Percentiles rank a stretch among this genome's conserved stretches.
These are phyloP conservation scores for Lachnellula arida DNA, from an alignment of 2,329 filamentous ascomycete species.

Conservation along the genomic window DNA sequence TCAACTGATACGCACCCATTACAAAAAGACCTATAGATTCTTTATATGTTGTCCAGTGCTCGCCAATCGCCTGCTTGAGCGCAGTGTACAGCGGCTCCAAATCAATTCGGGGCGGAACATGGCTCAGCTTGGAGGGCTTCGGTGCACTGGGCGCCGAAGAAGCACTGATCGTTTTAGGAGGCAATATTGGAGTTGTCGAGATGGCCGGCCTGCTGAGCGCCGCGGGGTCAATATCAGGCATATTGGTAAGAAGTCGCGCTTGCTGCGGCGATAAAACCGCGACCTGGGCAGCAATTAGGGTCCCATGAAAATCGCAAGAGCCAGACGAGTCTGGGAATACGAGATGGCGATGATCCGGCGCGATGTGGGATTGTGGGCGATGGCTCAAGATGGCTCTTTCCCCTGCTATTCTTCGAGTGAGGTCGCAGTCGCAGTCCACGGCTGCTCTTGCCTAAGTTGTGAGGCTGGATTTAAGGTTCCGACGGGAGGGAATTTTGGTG, in stretches of 20 bases:
- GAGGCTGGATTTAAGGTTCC: background rate
- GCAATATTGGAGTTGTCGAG: constrained; percentile 54
- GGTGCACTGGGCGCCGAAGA: constrained; percentile 41
- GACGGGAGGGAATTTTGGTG: background rate
- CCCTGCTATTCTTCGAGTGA: background rate
- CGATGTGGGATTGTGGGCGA: constrained; percentile 15
- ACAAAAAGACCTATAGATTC: constrained; percentile 59
- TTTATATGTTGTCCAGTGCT: constrained; percentile 62
- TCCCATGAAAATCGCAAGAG: constrained; percentile 25
- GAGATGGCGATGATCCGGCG: constrained; percentile 21
- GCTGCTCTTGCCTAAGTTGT: constrained; percentile 2
- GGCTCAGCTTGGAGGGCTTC: constrained; percentile 51
- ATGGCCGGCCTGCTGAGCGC: constrained; percentile 58
- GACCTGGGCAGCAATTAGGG: constrained; percentile 20
- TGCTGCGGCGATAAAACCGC: constrained; percentile 24
- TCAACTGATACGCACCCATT: constrained; percentile 44
- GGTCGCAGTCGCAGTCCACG: background rate
- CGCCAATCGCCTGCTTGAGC: constrained; percentile 56
- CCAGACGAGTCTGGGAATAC: constrained; percentile 21
- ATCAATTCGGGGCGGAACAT: constrained; percentile 63
- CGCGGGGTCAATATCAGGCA: constrained; percentile 69
- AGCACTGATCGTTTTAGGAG: constrained; percentile 53
- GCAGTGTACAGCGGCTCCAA: constrained; percentile 60
- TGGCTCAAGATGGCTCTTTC: constrained; percentile 17
- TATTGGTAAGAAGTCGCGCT: constrained; percentile 33